Evolutionary conservation across 2,329 filamentous ascomycete genomes (phyloP).

Genomic region (Nemania sp.): DNA sequence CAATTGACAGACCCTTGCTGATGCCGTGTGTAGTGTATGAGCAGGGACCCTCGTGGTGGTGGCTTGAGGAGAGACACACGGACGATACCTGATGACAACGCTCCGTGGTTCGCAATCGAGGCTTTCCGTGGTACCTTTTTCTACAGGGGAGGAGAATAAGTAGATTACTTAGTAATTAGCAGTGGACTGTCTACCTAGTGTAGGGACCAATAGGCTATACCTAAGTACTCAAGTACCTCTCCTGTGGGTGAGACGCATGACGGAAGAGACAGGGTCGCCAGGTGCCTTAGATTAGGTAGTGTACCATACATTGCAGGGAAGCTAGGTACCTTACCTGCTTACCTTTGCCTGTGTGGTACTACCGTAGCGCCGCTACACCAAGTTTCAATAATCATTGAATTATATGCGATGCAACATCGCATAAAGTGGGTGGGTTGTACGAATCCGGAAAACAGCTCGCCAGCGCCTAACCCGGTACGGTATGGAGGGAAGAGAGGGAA

Average conservation of each 20-base stretch:
- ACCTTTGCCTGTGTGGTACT: not conserved
- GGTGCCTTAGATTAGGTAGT: not conserved
- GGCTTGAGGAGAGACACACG: constrained; percentile 24
- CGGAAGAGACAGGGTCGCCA: constrained; percentile 11
- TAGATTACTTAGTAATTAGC: not conserved
- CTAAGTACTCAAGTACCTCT: too few relatives aligned
- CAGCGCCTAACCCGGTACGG: not conserved
- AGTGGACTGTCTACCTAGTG: not conserved
- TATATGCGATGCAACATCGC: constrained; percentile 15
- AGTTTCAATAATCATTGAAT: constrained; percentile 22
- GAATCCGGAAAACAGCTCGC: not conserved
- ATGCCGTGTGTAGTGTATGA: constrained; percentile 19
- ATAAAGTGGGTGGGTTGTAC: not conserved
- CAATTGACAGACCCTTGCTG: constrained; percentile 30
- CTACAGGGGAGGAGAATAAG: not conserved
- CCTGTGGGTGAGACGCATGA: constrained; percentile 16
- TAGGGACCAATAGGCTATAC: not conserved
- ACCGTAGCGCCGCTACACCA: not conserved
- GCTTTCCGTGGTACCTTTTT: constrained; percentile 19
- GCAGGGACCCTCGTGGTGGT: constrained; percentile 27
- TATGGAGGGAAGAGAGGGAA: not conserved
- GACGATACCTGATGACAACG: constrained; percentile 19
- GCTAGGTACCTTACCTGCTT: too few relatives aligned
- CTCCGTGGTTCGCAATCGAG: constrained; percentile 10
- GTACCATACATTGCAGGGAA: too few relatives aligned